phyloP scores from a whole-genome alignment of 2,329 filamentous ascomycete species.

The Tolypocladium guangdongense region DNA sequence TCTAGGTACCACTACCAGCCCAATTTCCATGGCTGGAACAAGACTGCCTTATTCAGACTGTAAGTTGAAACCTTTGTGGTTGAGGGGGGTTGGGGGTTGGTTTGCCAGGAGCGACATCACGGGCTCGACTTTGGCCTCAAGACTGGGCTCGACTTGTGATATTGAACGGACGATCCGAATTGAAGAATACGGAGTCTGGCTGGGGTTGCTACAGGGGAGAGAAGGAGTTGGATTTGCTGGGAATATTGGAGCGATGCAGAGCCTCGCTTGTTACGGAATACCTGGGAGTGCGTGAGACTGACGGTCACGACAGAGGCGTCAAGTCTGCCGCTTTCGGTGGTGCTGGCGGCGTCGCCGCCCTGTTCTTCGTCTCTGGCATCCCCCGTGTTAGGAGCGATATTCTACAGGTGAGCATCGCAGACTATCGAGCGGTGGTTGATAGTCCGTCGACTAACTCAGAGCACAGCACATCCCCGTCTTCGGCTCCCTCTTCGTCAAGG shows the following conservation, averaged over 20 bases:
- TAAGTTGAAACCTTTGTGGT: conserved; percentile 28
- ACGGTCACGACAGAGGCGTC: conserved; percentile 3
- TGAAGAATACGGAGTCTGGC: not conserved
- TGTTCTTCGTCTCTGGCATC: conserved; percentile 52
- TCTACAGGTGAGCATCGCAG: conserved; percentile 35
- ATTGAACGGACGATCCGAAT: no score
- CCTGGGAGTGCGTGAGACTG: not conserved
- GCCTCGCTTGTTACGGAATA: not conserved
- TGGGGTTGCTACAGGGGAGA: not conserved
- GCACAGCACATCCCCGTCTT: conserved; percentile 44
- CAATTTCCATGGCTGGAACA: conserved; percentile 37
- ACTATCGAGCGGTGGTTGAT: not conserved
- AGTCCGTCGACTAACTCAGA: not conserved
- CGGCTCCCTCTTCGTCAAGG: conserved; percentile 38
- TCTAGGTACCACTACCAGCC: conserved; percentile 49
- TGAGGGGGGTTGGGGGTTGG: not conserved
- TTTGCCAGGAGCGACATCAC: not conserved
- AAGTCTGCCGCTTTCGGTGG: conserved; percentile 41
- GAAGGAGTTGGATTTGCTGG: not conserved
- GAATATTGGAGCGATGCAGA: not conserved
- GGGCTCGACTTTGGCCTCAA: not conserved
- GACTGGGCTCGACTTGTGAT: not conserved
- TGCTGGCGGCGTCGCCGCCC: conserved; percentile 44
- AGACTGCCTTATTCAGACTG: conserved; percentile 36
- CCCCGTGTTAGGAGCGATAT: conserved; percentile 50